These are phyloP conservation scores for Boletellus deceptivus DNA, from an alignment of 1,284 basidiomycete species.

Conservation along the genomic window DNA sequence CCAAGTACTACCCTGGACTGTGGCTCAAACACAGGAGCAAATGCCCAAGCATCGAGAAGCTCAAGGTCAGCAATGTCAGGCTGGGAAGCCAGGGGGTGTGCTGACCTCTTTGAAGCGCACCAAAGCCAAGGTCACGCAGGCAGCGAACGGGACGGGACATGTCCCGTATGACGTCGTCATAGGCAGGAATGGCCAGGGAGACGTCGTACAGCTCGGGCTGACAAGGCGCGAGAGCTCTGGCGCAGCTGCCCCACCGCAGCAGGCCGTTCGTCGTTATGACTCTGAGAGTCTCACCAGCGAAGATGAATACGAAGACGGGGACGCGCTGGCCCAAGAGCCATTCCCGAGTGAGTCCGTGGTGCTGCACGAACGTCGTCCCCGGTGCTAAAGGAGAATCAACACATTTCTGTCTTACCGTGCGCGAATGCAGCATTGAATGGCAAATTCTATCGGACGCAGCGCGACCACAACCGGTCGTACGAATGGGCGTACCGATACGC, in stretches of 20 bases:
- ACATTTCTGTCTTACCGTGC: slow-evolving; percentile 1
- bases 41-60: slow-evolving; percentile 22
- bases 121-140: slow-evolving; percentile 10
- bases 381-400: slow-evolving; percentile 11
- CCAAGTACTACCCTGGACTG: slow-evolving; percentile 34
- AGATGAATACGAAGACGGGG: slow-evolving; percentile 17
- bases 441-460: slow-evolving; percentile 20
- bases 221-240: slow-evolving; percentile 1
- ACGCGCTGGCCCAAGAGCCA: slow-evolving; percentile 13
- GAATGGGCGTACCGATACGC: slow-evolving; percentile 34
- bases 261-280: neutral
- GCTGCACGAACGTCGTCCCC: neutral
- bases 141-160: neutral
- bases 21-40: slow-evolving; percentile 30
- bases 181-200: neutral
- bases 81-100: neutral
- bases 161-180: neutral
- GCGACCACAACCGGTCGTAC: neutral
- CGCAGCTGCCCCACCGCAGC: slow-evolving; percentile 1
- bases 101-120: slow-evolving; percentile 22
- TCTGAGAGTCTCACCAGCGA: slow-evolving; percentile 13
- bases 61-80: slow-evolving; percentile 26
- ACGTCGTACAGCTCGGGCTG: neutral
- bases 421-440: slow-evolving; percentile 21
- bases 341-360: slow-evolving; percentile 27